These are phyloP conservation scores for Zanthoxylum bungeanum DNA, from an alignment of 345 rosid species.

Conservation along the genomic window DNA sequence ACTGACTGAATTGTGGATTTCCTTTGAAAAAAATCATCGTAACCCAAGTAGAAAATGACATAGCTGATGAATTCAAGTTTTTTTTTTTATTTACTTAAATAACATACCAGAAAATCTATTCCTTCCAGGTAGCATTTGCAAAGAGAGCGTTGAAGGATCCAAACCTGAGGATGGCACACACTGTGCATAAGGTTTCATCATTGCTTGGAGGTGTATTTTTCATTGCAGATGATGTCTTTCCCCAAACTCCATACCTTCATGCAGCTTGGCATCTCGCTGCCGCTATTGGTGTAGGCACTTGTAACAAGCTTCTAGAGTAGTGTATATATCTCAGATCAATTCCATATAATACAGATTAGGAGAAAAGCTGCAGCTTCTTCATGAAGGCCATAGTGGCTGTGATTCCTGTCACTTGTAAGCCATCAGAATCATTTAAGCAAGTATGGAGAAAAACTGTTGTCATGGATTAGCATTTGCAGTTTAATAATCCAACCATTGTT, in stretches of 20 bases:
- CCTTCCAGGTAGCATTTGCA: slow-evolving; percentile 71
- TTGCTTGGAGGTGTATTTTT: slow-evolving; percentile 78
- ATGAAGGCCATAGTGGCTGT: neutral
- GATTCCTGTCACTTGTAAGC: neutral
- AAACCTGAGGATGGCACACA: slow-evolving; percentile 66
- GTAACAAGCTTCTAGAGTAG: slow-evolving; percentile 89
- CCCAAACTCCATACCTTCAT: slow-evolving; percentile 71
- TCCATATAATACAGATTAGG: neutral
- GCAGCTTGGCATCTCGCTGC: slow-evolving; percentile 99
- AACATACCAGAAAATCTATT: neutral
- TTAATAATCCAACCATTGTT: neutral
- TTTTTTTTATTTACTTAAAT: no score
- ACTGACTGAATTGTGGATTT: no score
- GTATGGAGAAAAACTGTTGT: neutral
- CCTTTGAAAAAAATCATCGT: no score
- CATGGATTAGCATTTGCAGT: neutral
- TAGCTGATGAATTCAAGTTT: no score
- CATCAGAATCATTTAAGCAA: neutral
- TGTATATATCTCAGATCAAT: slow-evolving; percentile 5
- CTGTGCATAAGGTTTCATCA: slow-evolving; percentile 84
- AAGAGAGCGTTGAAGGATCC: slow-evolving; percentile 77
- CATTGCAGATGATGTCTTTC: slow-evolving; percentile 85
- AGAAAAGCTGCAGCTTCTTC: slow-evolving; percentile 5
- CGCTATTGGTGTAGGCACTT: slow-evolving; percentile 89
- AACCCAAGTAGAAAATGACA: neutral